Conservation (phyloP, 176 grass and related monocot species). For the Triticum dicoccoides region DNA sequence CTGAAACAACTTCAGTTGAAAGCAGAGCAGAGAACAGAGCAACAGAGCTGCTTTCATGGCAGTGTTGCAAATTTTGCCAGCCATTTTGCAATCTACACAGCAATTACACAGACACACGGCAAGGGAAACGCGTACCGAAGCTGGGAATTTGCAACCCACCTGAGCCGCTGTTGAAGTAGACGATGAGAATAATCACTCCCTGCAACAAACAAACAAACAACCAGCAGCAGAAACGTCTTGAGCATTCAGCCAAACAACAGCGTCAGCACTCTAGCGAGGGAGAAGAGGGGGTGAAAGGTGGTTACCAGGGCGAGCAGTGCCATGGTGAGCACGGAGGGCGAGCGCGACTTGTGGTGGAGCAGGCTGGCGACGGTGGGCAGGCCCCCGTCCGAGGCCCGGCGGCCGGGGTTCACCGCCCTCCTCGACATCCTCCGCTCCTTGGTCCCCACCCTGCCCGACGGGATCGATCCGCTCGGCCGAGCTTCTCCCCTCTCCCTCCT, state of each 20-base stretch:
- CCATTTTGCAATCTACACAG: background rate
- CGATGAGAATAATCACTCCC: constrained; percentile 76
- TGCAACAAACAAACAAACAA: constrained; percentile 21
- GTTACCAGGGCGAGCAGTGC: constrained; percentile 69
- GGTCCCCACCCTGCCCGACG: background rate
- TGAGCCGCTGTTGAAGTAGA: constrained; percentile 66
- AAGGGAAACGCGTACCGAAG: background rate
- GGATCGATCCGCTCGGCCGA: background rate
- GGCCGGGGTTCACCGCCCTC: constrained; percentile 74
- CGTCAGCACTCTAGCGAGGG: background rate
- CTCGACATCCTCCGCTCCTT: constrained; percentile 54
- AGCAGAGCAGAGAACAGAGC: background rate
- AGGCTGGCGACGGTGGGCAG: constrained; percentile 55
- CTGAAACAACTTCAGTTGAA: background rate
- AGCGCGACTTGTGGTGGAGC: constrained; percentile 74
- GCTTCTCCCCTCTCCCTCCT: constrained; percentile 1
- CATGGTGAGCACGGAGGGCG: constrained; percentile 68
- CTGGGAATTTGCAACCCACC: constrained; percentile 36
- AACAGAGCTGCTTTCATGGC: background rate
- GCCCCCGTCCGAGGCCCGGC: constrained; percentile 54
- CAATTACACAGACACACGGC: background rate
- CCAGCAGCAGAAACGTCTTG: background rate
- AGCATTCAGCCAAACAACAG: background rate
- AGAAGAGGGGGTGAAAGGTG: background rate
- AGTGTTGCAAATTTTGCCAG: background rate